Evolutionary conservation across 441 rosid species (phyloP), one percentile per base, ranked within the genome.

Genomic region (Pelargonium hybrid): DNA sequence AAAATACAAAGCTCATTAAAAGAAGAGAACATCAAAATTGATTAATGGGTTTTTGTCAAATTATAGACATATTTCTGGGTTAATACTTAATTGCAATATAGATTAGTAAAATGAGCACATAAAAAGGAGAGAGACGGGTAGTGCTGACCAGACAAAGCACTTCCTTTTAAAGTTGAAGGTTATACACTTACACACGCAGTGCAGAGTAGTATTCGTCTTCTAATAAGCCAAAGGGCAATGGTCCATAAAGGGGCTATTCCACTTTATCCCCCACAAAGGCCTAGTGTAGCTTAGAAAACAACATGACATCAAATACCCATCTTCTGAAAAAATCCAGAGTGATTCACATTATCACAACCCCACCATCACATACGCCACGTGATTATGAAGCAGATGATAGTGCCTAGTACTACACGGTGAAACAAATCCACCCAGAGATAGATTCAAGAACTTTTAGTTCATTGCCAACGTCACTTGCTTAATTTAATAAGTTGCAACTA

Each of bases 221-320:
- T 66, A 73, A 75, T 69, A 68, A 79, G 84, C 86, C 87, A 84
- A 85, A 80, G 73, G 75, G 70, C 50, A 77, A 76, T 84, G 91
- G 87, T 79, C 89, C 89, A 70, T 75, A 72, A 84, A 76, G 84
- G 81, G 83, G 85, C 82, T 78, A 78, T 74, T 76, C 90, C 74
- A 78, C 87, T 84, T 86, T 85, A 82, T 71, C 86, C 82, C 76
- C 82, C 77, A 80, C n/a, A 74, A 69, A 73, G 69, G 73, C 76
- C 76, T 82, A 69, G 72, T 59, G 70, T 68, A 77, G 81, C 69
- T 77, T 77, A 80, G 89, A 86, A 81, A 82, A 83, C 72, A 77
- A 85, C 86, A 75, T 37, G 71, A 65, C 82, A 84, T 66, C 82
- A 78, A 81, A 82, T 72, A 66, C 76, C 72, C 87, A 75, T 74